phyloP scores from a whole-genome alignment of 352 stramenopile species.

The Globisporangium heterothallicum region DNA sequence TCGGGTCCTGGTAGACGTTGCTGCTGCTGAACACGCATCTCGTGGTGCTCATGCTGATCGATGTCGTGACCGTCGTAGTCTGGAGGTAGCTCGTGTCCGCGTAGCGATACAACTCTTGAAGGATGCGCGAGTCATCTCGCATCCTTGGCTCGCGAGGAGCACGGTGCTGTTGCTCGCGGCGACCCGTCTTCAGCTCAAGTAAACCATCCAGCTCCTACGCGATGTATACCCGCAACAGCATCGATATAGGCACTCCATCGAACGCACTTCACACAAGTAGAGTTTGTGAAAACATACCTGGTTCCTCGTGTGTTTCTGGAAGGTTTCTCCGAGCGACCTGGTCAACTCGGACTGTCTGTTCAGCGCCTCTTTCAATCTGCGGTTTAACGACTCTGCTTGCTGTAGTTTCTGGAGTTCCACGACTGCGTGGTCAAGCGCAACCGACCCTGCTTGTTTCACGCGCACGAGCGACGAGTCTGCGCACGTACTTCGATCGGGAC shows the following conservation, averaged over 20 bases:
- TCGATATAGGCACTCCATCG: too few relatives aligned
- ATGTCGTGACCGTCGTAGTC: neutral
- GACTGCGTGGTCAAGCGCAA: slow-evolving; percentile 31
- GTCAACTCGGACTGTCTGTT: neutral
- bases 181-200: neutral
- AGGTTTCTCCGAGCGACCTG: neutral
- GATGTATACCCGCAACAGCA: too few relatives aligned
- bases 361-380: slow-evolving; percentile 30
- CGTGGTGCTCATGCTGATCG: neutral
- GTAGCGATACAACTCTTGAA: neutral
- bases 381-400: slow-evolving; percentile 32
- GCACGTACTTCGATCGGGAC: too few relatives aligned
- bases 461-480: too few relatives aligned
- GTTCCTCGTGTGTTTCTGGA: neutral
- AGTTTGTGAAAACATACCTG: too few relatives aligned
- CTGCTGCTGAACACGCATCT: slow-evolving; percentile 6
- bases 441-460: slow-evolving; percentile 9
- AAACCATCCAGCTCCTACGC: neutral
- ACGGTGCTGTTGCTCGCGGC: too few relatives aligned
- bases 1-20: slow-evolving; percentile 4
- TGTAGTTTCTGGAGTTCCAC: slow-evolving; percentile 31
- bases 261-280: too few relatives aligned
- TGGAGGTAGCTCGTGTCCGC: neutral
- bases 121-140: neutral
- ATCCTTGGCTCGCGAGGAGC: neutral